phyloP scores from a whole-genome alignment of 208 protist species.

The Trypanosoma cruzi region DNA sequence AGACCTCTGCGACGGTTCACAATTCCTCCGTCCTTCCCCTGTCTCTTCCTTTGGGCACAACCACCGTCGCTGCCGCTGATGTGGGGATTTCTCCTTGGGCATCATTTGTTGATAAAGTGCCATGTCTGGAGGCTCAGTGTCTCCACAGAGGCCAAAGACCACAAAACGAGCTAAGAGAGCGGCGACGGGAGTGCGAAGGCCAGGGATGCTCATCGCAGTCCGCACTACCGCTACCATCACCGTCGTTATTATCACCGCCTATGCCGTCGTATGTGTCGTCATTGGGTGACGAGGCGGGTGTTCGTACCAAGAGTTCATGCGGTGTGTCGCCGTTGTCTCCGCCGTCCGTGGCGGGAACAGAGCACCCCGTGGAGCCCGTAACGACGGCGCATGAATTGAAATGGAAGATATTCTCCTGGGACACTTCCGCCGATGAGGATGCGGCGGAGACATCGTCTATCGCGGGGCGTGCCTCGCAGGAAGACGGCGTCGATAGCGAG shows the following conservation, averaged over 20 bases:
- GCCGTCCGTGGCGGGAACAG: slow-evolving; percentile 18
- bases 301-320: not conserved
- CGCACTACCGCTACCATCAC: not conserved
- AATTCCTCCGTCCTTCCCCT: not conserved
- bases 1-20: not conserved
- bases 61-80: not conserved
- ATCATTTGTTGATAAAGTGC: not conserved
- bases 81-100: not conserved
- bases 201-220: not conserved
- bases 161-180: not conserved
- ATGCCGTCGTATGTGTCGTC: not conserved
- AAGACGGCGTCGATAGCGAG: not conserved
- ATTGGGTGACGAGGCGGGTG: not conserved
- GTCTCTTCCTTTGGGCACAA: not conserved
- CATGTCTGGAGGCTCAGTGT: slow-evolving; percentile 4
- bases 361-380: not conserved
- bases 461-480: not conserved
- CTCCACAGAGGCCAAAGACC: not conserved
- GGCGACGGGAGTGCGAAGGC: not conserved
- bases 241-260: not conserved
- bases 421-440: no score
- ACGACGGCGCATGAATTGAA: not conserved
- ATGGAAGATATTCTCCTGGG: not conserved
- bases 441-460: no score
- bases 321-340: slow-evolving; percentile 16